Evolutionary conservation across 1,284 basidiomycete species (phyloP).

Genomic region (Microbotryum silenes-acaulis): DNA sequence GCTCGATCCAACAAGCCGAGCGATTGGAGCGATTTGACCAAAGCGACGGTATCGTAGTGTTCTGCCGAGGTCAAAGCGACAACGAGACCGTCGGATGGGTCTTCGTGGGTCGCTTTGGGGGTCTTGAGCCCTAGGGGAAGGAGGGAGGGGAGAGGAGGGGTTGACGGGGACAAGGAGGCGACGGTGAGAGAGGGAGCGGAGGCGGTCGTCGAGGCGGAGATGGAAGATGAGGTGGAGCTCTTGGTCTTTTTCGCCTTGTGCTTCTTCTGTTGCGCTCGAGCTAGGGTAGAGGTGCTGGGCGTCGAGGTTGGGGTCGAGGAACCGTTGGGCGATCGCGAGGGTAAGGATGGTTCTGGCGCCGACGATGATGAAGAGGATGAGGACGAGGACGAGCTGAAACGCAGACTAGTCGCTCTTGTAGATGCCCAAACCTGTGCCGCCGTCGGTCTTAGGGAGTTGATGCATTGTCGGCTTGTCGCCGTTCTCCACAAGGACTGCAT

Average conservation of each 20-base stretch:
- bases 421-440: too few species aligned
- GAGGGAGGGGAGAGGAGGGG: background rate
- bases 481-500: too few species aligned
- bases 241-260: slow-evolving; percentile 29
- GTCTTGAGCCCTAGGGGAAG: slow-evolving; percentile 1
- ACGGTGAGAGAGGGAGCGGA: slow-evolving; percentile 6
- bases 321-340: background rate
- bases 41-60: slow-evolving; percentile 30
- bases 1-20: slow-evolving; percentile 30
- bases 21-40: slow-evolving; percentile 24
- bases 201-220: background rate
- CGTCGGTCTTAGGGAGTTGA: too few species aligned
- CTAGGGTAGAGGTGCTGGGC: background rate
- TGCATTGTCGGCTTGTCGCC: too few species aligned
- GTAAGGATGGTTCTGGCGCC: background rate
- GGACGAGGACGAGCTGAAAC: background rate
- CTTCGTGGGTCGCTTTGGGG: background rate
- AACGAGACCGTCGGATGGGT: slow-evolving; percentile 28
- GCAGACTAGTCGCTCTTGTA: background rate
- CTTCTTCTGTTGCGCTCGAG: slow-evolving; percentile 15
- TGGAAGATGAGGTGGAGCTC: slow-evolving; percentile 2
- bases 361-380: too few species aligned
- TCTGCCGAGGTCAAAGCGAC: slow-evolving; percentile 34
- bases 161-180: slow-evolving; percentile 2
- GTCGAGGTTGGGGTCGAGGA: slow-evolving; percentile 4